Base-by-base conservation (phyloP, 495 filamentous ascomycete genomes). In the Hypoxylon lienhwacheense region DNA sequence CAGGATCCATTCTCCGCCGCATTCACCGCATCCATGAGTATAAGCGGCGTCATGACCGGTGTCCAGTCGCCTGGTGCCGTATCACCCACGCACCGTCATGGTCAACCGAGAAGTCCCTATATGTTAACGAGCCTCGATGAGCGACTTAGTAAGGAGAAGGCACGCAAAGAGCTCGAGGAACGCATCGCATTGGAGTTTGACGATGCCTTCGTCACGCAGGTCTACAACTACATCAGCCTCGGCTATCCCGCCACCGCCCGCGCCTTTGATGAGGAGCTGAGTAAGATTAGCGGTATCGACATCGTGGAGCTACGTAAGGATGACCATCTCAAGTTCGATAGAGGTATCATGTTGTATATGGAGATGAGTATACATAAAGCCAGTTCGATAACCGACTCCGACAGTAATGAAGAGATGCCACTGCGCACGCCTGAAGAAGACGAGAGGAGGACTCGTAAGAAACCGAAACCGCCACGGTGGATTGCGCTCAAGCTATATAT, bases 181-280 rank as follows among this genome's bases (percentile, higher is more conserved):
- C 63, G 74, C 24, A 77, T 87, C 29, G 74, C 81, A 8, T 70
- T 75, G 37, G 89, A 93, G 64, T 90, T 91, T 59, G 68, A 84
- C 49, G 89, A 95, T 67, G 76, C 70, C n/a, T 92, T 96, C 70
- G 82, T 96, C 31, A 95, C 90, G 2, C 91, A 97, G 68, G 89
- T 97, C 12, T 97, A 91, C 75, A 96, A 97, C 66, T 97, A 97
- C 70, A 77, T 97, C 10, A 95, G 89, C 1, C 79, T 97, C 15
- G 91, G 91, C 2, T 97, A 95, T 66, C 89, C 91, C 5, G 83
- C 87, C 11, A 78, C 91, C 19, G 91, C 90, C 7, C 82, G 87
- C 8, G 80, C 80, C 44, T 97, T 86, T 64, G 91, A 97, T 67
- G 71, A 80, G 32, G 91, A 97, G 70, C 76, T 97, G 16, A 80